Evolutionary conservation across 1,284 basidiomycete genomes (phyloP), one percentile per base, ranked within the genome.

Genomic region (Trametes hirsuta): DNA sequence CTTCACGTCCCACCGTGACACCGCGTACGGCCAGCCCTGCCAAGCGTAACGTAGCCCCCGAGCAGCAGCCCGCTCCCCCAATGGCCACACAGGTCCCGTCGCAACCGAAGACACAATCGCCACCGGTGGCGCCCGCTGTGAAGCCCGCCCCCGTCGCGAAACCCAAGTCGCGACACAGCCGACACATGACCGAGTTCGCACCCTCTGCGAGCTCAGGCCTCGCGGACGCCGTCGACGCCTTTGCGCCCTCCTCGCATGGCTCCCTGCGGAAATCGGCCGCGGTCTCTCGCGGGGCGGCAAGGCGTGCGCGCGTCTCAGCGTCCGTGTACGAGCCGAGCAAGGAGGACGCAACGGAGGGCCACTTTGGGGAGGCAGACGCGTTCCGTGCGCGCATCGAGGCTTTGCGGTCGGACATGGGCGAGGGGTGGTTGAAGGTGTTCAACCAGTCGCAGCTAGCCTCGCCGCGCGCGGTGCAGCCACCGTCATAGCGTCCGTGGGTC

Each of bases 371-470:
- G 64, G 88, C 83, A 14, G 91, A 91, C 58, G 81, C 85, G 46
- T 92, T 91, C 71, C 81, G 93, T 47, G 83, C 84, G 61, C 81
- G 82, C 68, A 91, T 95, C 62, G 93, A 95, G 77, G 87, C 87
- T 6, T 69, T 95, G 69, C 85, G 90, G 73, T 81, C 85, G 60
- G 93, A 95, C 68, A 93, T 95, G 81, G 93, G 93, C 1, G 93
- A 94, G 41, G 87, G 87, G 11, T 94, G 92, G 92, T 70, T 94
- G 68, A 91, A 90, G 76, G 90, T 93, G 55, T 87, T 90, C 69
- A 90, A 84, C 66, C 90, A 93, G 77, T 82, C 80, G 41, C 79
- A 81, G 61, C 69, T 75, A 58, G 70, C 65, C 42, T 71, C 74
- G 48, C 69, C 70, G 18, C 67, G 66, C 18, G 68, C 67, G 14